Percentiles rank a stretch among this genome's conserved stretches.
These are phyloP conservation scores for Trametes punicea DNA, from an alignment of 768 basidiomycete species.

Conservation along the genomic window DNA sequence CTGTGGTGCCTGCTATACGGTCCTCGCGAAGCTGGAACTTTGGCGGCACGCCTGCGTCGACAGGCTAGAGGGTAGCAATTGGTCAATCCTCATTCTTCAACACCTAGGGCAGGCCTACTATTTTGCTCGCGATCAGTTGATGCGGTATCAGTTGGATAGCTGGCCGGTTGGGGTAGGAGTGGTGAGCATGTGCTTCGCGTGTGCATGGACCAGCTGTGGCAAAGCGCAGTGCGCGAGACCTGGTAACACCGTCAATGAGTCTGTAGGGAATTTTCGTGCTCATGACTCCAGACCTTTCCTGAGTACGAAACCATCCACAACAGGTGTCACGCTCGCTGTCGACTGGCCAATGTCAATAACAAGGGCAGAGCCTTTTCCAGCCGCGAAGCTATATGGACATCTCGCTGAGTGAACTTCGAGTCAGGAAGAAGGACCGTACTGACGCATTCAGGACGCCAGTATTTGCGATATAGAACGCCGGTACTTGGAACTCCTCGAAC, in stretches of 20 bases:
- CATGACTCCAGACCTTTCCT: slow-evolving; percentile 67
- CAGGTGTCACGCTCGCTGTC: slow-evolving; percentile 87
- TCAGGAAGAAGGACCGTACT: slow-evolving; percentile 26
- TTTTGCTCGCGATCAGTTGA: slow-evolving; percentile 85
- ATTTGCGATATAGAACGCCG: slow-evolving; percentile 96
- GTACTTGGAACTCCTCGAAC: slow-evolving; percentile 94
- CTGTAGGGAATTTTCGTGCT: not conserved
- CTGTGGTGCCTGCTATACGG: slow-evolving; percentile 65
- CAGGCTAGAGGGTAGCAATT: slow-evolving; percentile 45
- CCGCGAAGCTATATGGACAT: slow-evolving; percentile 68
- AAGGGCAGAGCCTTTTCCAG: slow-evolving; percentile 95
- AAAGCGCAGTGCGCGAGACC: slow-evolving; percentile 76
- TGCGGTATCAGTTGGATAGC: slow-evolving; percentile 76
- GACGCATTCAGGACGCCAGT: slow-evolving; percentile 92
- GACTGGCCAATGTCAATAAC: slow-evolving; percentile 93
- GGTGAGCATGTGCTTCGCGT: slow-evolving; percentile 66
- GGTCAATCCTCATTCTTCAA: not conserved
- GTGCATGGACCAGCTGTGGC: slow-evolving; percentile 76
- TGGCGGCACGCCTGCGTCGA: slow-evolving; percentile 64
- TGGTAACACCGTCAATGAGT: slow-evolving; percentile 28
- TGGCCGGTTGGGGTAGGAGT: slow-evolving; percentile 45
- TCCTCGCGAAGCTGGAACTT: slow-evolving; percentile 74
- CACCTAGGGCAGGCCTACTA: slow-evolving; percentile 35
- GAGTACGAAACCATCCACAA: slow-evolving; percentile 96
- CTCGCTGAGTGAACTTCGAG: not conserved